These are phyloP conservation scores for Lactifluus rugatus DNA, from an alignment of 768 basidiomycete species.

Conservation along the genomic window DNA sequence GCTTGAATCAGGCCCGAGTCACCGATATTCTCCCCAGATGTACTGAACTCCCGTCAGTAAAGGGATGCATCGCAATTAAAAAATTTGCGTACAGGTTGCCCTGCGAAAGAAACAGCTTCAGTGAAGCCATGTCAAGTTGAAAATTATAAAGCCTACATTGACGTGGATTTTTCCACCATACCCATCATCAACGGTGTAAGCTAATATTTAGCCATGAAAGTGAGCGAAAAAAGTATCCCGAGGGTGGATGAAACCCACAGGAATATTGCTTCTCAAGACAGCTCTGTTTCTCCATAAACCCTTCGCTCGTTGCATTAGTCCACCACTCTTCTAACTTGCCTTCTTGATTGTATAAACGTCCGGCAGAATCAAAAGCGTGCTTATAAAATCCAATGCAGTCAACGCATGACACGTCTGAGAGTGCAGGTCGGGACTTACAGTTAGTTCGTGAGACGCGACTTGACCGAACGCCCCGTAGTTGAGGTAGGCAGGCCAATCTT, in stretches of 20 bases:
- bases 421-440: slow-evolving; percentile 36
- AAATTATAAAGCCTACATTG: slow-evolving; percentile 48
- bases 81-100: slow-evolving; percentile 59
- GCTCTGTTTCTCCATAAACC: slow-evolving; percentile 72
- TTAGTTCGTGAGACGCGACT: slow-evolving; percentile 87
- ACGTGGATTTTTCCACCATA: slow-evolving; percentile 77
- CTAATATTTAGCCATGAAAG: slow-evolving; percentile 27
- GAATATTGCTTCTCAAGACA: slow-evolving; percentile 92
- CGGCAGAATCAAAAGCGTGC: slow-evolving; percentile 89
- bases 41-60: slow-evolving; percentile 34
- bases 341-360: slow-evolving; percentile 80
- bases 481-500: slow-evolving; percentile 81
- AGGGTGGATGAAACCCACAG: slow-evolving; percentile 31
- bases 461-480: slow-evolving; percentile 89
- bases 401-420: not conserved
- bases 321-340: slow-evolving; percentile 90
- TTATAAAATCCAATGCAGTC: slow-evolving; percentile 24
- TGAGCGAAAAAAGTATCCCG: not conserved
- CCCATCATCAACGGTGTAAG: slow-evolving; percentile 76
- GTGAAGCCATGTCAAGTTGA: slow-evolving; percentile 4
- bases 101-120: slow-evolving; percentile 28
- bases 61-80: not conserved
- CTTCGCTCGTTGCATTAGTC: slow-evolving; percentile 77
- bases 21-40: slow-evolving; percentile 87
- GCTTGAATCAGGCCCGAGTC: slow-evolving; percentile 80